Conservation (phyloP, 73 alveolate genomes). For the Blepharisma japonicum region DNA sequence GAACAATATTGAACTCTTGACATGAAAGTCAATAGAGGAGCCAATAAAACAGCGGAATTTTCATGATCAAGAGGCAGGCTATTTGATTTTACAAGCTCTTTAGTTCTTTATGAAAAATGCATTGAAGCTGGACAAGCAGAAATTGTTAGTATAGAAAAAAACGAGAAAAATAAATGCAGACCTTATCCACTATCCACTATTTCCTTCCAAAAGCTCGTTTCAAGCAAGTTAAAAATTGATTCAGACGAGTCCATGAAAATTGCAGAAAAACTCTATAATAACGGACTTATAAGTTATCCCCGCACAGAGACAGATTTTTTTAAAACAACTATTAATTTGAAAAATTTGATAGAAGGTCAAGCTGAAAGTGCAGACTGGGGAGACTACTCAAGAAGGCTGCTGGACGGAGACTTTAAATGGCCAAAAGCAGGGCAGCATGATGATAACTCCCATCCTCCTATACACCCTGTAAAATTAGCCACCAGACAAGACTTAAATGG, state of each 20-base stretch:
- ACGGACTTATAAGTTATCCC: conserved; percentile 97
- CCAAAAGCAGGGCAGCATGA: conserved; percentile 93
- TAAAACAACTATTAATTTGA: conserved; percentile 69
- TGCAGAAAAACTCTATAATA: conserved; percentile 95
- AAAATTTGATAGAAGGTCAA: conserved; percentile 46
- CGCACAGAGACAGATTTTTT: conserved; percentile 98
- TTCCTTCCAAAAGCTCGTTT: conserved; percentile 85
- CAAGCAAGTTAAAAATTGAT: conserved; percentile 83
- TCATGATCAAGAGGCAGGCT: conserved; percentile 80
- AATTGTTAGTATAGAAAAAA: conserved; percentile 32
- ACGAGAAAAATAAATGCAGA: conserved; percentile 42
- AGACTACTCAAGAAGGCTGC: conserved; percentile 66
- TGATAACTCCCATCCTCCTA: conserved; percentile 99
- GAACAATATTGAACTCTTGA: conserved; percentile 93
- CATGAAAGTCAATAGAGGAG: conserved; percentile 56
- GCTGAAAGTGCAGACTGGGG: conserved; percentile 77
- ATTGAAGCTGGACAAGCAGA: conserved; percentile 55
- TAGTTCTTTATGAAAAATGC: conserved; percentile 61
- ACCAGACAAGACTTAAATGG: conserved; percentile 39
- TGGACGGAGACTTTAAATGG: conserved; percentile 67
- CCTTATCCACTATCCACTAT: conserved; percentile 95
- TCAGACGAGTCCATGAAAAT: conserved; percentile 93
- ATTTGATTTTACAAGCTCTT: conserved; percentile 67
- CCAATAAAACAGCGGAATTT: conserved; percentile 38
- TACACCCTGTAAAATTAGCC: conserved; percentile 97